phyloP scores from a whole-genome alignment of 2,329 filamentous ascomycete genomes.

The Corinectria fuckeliana region DNA sequence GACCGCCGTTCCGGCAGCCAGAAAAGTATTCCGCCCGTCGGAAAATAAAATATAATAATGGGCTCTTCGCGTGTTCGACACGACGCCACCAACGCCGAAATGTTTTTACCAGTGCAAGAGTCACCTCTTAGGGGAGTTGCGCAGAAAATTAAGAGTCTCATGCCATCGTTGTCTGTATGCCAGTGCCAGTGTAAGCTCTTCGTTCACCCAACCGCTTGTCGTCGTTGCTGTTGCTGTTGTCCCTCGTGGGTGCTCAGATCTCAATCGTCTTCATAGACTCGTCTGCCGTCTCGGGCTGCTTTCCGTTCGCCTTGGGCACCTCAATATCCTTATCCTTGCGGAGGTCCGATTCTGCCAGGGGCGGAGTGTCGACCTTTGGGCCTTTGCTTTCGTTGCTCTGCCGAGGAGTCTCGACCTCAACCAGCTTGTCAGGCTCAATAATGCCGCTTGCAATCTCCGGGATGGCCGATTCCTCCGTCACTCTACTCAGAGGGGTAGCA shows the following conservation, averaged over 20 bases:
- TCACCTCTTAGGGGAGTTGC: constrained; percentile 28
- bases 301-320: constrained; percentile 51
- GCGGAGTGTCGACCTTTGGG: constrained; percentile 43
- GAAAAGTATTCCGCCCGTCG: constrained; percentile 15
- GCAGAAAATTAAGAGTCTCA: constrained; percentile 46
- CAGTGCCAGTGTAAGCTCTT: constrained; percentile 33
- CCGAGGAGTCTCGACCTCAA: constrained; percentile 63
- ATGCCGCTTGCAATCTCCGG: constrained; percentile 47
- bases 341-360: constrained; percentile 44
- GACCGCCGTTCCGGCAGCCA: neutral
- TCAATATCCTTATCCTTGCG: constrained; percentile 50
- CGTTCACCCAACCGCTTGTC: constrained; percentile 25
- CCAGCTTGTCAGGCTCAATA: constrained; percentile 56
- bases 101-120: constrained; percentile 33
- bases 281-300: constrained; percentile 52
- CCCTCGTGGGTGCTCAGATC: constrained; percentile 49
- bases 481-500: constrained; percentile 73
- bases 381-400: constrained; percentile 51
- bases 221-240: constrained; percentile 1
- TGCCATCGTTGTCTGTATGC: constrained; percentile 40
- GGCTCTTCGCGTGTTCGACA: constrained; percentile 35
- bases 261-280: constrained; percentile 68
- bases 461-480: constrained; percentile 69
- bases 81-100: constrained; percentile 39
- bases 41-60: constrained; percentile 26